phyloP scores from a whole-genome alignment of 2,329 filamentous ascomycete species.

The Herpotrichia juniperi region DNA sequence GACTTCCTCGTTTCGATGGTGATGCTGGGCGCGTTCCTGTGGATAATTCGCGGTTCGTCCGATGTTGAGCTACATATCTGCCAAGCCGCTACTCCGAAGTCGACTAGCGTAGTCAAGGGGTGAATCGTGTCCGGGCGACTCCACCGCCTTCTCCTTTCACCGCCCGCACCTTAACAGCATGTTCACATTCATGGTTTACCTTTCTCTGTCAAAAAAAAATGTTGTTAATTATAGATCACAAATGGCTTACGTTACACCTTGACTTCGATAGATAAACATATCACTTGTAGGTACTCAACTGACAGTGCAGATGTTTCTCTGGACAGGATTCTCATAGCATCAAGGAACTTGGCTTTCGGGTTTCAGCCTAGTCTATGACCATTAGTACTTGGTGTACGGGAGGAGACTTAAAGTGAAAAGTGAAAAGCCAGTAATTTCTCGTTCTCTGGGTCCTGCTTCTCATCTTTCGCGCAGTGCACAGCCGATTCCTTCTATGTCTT shows the following conservation, averaged over 20 bases:
- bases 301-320: not conserved
- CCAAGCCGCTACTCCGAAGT: not conserved
- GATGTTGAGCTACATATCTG: not conserved
- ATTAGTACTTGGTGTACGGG: too few species aligned
- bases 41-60: not conserved
- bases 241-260: not conserved
- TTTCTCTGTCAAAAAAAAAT: not conserved
- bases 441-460: too few species aligned
- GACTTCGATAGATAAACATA: not conserved
- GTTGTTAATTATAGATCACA: not conserved
- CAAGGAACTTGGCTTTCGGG: not conserved
- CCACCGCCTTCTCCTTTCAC: too few species aligned
- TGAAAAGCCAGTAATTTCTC: too few species aligned
- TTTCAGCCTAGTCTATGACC: too few species aligned
- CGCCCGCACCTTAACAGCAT: not conserved
- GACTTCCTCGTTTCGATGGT: not conserved
- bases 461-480: too few species aligned
- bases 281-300: not conserved
- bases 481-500: too few species aligned
- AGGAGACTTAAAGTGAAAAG: too few species aligned
- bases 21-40: constrained; percentile 3
- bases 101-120: too few species aligned
- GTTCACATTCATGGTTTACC: not conserved
- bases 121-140: too few species aligned
- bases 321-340: not conserved